phyloP scores from a whole-genome alignment of 805 yeast species.

The Wickerhamiella occidentalis region DNA sequence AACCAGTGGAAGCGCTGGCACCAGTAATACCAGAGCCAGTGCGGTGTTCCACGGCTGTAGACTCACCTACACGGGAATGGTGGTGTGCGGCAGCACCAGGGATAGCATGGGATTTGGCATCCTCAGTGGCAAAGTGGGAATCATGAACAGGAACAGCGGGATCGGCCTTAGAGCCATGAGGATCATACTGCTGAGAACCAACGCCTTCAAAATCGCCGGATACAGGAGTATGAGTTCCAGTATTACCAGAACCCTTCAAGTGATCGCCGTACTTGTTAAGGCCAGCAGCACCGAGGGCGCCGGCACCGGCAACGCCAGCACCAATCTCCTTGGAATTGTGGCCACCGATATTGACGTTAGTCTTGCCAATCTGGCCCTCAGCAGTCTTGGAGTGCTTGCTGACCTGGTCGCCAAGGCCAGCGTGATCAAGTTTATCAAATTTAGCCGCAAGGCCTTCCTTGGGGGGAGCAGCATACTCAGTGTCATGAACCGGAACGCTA shows the following conservation, averaged over 20 bases:
- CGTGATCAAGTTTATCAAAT: background rate
- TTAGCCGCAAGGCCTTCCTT: background rate
- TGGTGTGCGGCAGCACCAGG: too few relatives aligned
- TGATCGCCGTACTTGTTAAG: background rate
- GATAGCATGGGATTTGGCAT: background rate
- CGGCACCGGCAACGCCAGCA: constrained; percentile 10
- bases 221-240: background rate
- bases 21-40: background rate
- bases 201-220: background rate
- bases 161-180: background rate
- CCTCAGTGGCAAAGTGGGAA: background rate
- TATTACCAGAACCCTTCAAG: background rate
- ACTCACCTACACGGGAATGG: too few relatives aligned
- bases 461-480: background rate
- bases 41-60: too few relatives aligned
- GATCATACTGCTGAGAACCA: background rate
- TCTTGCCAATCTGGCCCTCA: background rate
- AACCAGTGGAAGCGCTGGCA: constrained; percentile 1
- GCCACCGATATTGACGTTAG: constrained; percentile 5
- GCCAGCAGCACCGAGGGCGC: constrained; percentile 9
- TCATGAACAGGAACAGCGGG: background rate
- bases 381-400: background rate
- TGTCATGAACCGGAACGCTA: constrained; percentile 5
- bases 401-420: background rate
- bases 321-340: constrained; percentile 6